Percentiles rank a stretch among this genome's conserved stretches.
Conservation (phyloP, 106 monocot species). For the Cymbidium sinense region DNA sequence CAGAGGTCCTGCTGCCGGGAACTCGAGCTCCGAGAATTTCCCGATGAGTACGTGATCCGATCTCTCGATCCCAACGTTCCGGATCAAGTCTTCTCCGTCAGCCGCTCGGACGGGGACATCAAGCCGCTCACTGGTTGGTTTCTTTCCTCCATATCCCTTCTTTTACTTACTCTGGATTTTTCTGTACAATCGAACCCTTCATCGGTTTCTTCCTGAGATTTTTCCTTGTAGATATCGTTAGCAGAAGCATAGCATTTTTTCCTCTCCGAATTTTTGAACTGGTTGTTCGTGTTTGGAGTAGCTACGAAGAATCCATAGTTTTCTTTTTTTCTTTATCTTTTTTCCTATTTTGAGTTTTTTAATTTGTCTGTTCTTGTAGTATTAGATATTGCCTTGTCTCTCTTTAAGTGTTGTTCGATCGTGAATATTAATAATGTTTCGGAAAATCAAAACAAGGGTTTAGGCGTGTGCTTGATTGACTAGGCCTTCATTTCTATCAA, state of each 20-base stretch:
- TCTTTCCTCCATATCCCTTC: neutral
- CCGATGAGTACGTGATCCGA: conserved; percentile 65
- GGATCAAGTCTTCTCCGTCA: conserved; percentile 50
- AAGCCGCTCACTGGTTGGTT: conserved; percentile 26
- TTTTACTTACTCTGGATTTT: neutral
- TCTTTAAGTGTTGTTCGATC: neutral
- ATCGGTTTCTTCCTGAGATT: neutral
- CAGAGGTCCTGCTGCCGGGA: conserved; percentile 48
- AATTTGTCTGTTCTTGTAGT: no score
- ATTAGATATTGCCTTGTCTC: neutral
- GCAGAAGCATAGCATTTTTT: neutral
- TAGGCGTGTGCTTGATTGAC: neutral
- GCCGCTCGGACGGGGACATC: conserved; percentile 49
- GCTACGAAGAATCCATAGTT: neutral
- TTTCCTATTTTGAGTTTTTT: no score
- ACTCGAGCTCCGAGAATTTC: conserved; percentile 62
- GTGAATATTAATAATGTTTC: neutral
- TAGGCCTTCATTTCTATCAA: neutral
- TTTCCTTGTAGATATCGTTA: neutral
- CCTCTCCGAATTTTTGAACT: neutral
- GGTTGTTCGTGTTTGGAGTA: neutral
- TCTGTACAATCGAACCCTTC: neutral
- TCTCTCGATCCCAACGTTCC: conserved; percentile 55
- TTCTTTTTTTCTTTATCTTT: no score
- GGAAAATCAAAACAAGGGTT: neutral